Conservation (phyloP, 768 basidiomycete species). For the Rossbeevera mucosa region DNA sequence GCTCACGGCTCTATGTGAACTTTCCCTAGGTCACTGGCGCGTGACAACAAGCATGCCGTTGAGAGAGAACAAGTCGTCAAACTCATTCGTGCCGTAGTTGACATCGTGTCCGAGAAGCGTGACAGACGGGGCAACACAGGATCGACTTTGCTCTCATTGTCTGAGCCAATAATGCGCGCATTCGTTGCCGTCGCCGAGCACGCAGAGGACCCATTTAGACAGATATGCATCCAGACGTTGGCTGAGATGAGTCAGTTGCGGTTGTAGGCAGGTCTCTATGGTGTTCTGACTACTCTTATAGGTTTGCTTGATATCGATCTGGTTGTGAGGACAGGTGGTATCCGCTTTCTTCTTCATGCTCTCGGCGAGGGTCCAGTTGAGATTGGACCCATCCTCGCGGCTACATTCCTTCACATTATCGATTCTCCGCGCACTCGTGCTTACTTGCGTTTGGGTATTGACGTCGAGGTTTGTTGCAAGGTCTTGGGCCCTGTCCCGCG, state of each 20-base stretch:
- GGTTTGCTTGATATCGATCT: conserved; percentile 87
- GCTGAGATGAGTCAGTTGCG: conserved; percentile 75
- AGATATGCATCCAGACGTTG: conserved; percentile 79
- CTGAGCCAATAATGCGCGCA: conserved; percentile 77
- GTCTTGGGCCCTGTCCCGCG: not conserved
- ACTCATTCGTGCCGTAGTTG: conserved; percentile 77
- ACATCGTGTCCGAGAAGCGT: conserved; percentile 61
- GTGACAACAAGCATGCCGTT: conserved; percentile 75
- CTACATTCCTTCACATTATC: conserved; percentile 75
- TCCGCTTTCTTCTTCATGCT: conserved; percentile 80
- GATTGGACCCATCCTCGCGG: conserved; percentile 70
- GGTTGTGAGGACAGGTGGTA: conserved; percentile 74
- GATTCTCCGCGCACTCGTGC: conserved; percentile 81
- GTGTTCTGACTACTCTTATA: conserved; percentile 29
- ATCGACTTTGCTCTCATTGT: conserved; percentile 53
- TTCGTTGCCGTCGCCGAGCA: conserved; percentile 93
- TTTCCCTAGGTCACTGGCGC: conserved; percentile 63
- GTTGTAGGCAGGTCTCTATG: conserved; percentile 4
- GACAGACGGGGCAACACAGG: conserved; percentile 38
- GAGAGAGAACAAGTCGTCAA: conserved; percentile 94
- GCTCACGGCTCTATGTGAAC: conserved; percentile 2
- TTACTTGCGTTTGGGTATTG: conserved; percentile 74
- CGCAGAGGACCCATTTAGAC: conserved; percentile 82
- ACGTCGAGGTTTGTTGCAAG: conserved; percentile 70
- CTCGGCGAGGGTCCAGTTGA: conserved; percentile 89